Conservation (phyloP, 495 filamentous ascomycete genomes). For the Diplogelasinospora grovesii region DNA sequence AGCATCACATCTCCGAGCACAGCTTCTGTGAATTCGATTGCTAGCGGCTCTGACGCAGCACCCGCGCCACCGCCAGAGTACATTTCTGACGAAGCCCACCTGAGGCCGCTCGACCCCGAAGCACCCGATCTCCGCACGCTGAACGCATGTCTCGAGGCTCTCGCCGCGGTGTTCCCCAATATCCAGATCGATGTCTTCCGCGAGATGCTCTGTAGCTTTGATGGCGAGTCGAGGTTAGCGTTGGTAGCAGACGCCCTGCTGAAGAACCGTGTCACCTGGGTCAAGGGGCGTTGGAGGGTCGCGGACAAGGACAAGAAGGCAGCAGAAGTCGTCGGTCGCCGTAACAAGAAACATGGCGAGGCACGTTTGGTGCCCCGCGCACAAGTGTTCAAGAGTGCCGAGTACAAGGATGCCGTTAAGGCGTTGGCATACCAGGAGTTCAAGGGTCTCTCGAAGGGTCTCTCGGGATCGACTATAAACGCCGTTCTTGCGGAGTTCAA, state of each 20-base stretch:
- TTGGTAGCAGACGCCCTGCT: conserved; percentile 81
- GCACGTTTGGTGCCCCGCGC: conserved; percentile 47
- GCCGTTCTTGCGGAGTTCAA: conserved; percentile 90
- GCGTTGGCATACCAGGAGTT: conserved; percentile 66
- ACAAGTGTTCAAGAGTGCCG: conserved; percentile 65
- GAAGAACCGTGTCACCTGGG: conserved; percentile 67
- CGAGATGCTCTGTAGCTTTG: conserved; percentile 75
- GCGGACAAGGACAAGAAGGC: conserved; percentile 22
- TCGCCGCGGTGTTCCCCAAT: conserved; percentile 79
- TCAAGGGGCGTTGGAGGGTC: conserved; percentile 65
- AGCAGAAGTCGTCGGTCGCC: background rate
- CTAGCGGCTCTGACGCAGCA: conserved; percentile 1
- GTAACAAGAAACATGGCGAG: conserved; percentile 3
- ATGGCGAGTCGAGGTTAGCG: conserved; percentile 73
- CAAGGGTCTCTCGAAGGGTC: conserved; percentile 63
- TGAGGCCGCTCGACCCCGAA: conserved; percentile 35
- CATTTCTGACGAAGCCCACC: conserved; percentile 42
- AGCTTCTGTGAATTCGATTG: conserved; percentile 1
- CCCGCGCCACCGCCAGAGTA: conserved; percentile 22
- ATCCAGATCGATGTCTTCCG: conserved; percentile 87
- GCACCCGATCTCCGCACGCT: conserved; percentile 58
- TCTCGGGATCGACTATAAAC: conserved; percentile 73
- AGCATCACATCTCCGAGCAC: conserved; percentile 7
- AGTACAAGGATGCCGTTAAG: conserved; percentile 69
- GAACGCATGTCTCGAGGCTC: conserved; percentile 63